Evolutionary conservation across 2,329 filamentous ascomycete genomes (phyloP).

Genomic region (Amauroascus niger): DNA sequence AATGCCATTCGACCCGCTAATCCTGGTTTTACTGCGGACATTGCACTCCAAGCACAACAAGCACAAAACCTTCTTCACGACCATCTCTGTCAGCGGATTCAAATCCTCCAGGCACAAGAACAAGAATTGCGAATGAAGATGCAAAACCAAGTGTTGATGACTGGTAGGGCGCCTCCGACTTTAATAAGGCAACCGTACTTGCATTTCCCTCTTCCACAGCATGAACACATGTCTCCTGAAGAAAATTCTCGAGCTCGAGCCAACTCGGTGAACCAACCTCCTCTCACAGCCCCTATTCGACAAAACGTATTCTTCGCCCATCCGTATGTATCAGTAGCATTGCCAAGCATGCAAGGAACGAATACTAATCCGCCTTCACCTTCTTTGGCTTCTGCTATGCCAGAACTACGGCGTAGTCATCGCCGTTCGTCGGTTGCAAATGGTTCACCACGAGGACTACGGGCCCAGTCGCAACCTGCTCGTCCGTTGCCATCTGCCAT

Average conservation of each 20-base stretch:
- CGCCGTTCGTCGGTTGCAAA: slow-evolving; percentile 38
- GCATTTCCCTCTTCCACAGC: slow-evolving; percentile 33
- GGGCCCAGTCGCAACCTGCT: slow-evolving; percentile 45
- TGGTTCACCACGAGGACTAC: slow-evolving; percentile 33
- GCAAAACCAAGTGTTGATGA: slow-evolving; percentile 38
- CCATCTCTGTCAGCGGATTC: slow-evolving; percentile 42
- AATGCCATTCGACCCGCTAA: slow-evolving; percentile 33
- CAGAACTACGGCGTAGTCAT: slow-evolving; percentile 38
- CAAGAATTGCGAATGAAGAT: slow-evolving; percentile 41
- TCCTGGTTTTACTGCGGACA: slow-evolving; percentile 30
- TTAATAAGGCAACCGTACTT: slow-evolving; percentile 34
- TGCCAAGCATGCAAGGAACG: slow-evolving; percentile 30
- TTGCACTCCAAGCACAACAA: slow-evolving; percentile 31
- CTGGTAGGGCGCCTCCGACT: slow-evolving; percentile 32
- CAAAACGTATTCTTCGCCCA: slow-evolving; percentile 29
- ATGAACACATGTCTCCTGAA: slow-evolving; percentile 26
- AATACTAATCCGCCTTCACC: slow-evolving; percentile 41
- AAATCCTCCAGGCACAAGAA: slow-evolving; percentile 42
- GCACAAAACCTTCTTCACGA: slow-evolving; percentile 42
- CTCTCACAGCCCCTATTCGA: slow-evolving; percentile 26
- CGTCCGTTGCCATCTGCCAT: slow-evolving; percentile 32
- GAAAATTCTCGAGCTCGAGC: slow-evolving; percentile 32
- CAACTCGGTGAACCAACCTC: slow-evolving; percentile 30
- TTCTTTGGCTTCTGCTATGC: slow-evolving; percentile 30
- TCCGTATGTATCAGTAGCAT: slow-evolving; percentile 31